Evolutionary conservation across 371 early-diverging fungal genomes (phyloP).

Genomic region (Mortierella polycephala): DNA sequence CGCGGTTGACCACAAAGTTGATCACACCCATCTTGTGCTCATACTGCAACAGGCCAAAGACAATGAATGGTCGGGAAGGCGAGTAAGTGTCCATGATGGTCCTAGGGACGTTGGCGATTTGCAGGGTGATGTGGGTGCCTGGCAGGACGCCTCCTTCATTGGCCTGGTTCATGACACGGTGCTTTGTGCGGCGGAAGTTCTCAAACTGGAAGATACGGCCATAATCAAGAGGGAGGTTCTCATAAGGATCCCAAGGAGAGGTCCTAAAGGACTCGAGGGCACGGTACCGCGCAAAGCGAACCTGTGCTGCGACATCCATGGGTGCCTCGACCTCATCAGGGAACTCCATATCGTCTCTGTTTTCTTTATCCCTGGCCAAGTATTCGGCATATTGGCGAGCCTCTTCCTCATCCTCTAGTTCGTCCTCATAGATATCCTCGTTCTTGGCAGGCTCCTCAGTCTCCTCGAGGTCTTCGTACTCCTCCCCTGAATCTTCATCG

Average conservation of each 20-base stretch:
- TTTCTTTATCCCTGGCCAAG: slow-evolving; percentile 74
- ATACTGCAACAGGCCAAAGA: slow-evolving; percentile 90
- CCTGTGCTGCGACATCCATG: slow-evolving; percentile 82
- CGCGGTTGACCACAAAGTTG: slow-evolving; percentile 80
- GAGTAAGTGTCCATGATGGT: slow-evolving; percentile 63
- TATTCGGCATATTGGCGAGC: slow-evolving; percentile 70
- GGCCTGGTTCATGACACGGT: slow-evolving; percentile 73
- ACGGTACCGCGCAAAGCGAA: slow-evolving; percentile 92
- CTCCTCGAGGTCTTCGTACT: slow-evolving; percentile 82
- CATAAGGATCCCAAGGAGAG: slow-evolving; percentile 97
- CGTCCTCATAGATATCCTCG: slow-evolving; percentile 58
- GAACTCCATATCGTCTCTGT: slow-evolving; percentile 83
- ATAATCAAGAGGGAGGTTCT: slow-evolving; percentile 95
- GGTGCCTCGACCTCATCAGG: slow-evolving; percentile 98
- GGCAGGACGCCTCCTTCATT: slow-evolving; percentile 63
- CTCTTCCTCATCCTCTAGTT: slow-evolving; percentile 63
- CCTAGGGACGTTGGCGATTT: slow-evolving; percentile 77
- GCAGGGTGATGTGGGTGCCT: slow-evolving; percentile 74
- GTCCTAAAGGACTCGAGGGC: slow-evolving; percentile 93
- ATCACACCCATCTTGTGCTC: slow-evolving; percentile 94
- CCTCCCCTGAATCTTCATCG: slow-evolving; percentile 68
- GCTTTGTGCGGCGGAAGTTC: slow-evolving; percentile 82
- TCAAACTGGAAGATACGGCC: slow-evolving; percentile 95
- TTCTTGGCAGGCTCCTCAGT: slow-evolving; percentile 32
- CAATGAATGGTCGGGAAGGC: slow-evolving; percentile 70